Percentiles rank a stretch among this genome's conserved stretches.
Conservation (phyloP, 78 protist genomes). For the Polysphondylium violaceum region DNA sequence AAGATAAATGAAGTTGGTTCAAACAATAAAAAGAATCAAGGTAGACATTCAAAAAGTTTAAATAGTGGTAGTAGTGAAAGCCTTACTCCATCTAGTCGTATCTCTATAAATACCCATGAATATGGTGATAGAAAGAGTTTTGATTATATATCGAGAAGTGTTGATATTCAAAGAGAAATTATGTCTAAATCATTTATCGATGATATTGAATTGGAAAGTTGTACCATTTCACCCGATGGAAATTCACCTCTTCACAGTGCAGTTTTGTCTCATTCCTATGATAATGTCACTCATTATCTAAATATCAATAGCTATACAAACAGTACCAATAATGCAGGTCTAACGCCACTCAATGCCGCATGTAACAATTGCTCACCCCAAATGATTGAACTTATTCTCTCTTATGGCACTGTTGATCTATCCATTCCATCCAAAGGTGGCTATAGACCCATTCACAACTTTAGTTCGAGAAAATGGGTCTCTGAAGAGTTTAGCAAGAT, state of each 20-base stretch:
- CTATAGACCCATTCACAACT: slow-evolving; percentile 21
- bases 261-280: not conserved
- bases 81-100: slow-evolving; percentile 1
- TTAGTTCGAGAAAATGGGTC: slow-evolving; percentile 36
- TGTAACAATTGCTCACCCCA: not conserved
- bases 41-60: slow-evolving; percentile 42
- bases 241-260: slow-evolving; percentile 30
- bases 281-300: not conserved
- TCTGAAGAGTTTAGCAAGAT: slow-evolving; percentile 23
- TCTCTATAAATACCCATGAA: not conserved
- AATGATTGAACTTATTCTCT: slow-evolving; percentile 36
- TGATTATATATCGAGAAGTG: not conserved
- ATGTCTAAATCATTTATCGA: slow-evolving; percentile 27
- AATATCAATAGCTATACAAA: not conserved
- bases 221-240: slow-evolving; percentile 21
- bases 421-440: slow-evolving; percentile 19
- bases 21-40: not conserved
- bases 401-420: not conserved
- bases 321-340: slow-evolving; percentile 6
- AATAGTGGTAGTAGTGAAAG: not conserved
- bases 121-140: not conserved
- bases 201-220: slow-evolving; percentile 13
- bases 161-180: not conserved
- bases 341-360: slow-evolving; percentile 54
- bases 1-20: not conserved